Base-by-base conservation (phyloP, 2,329 filamentous ascomycete genomes). In the Didymella exigua region DNA sequence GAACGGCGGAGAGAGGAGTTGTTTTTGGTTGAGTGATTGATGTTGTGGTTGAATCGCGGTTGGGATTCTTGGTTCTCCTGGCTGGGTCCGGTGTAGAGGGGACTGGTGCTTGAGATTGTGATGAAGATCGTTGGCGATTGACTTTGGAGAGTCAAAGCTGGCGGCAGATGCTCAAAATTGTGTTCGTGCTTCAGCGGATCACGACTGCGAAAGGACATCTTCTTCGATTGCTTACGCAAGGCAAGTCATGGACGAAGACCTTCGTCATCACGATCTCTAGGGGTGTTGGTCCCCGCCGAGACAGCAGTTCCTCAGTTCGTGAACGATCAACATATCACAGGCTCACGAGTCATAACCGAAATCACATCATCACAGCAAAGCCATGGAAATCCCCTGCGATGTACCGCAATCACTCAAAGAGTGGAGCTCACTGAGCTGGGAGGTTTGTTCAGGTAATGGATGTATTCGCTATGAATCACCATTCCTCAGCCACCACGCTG, bases 401-500 rank as follows among this genome's bases (percentile, higher is more conserved):
- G 36, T 11, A 29, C 42, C 9, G 21, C 49, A 47, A 47, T 14
- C 49, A 47, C 49, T 42, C 36, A 24, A 5, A 23, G 43, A 53
- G 49, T 47, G 49, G 34, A 41, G 36, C 42, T 37, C 23, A 23
- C 6, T 10, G 27, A 53, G 43, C 37, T 10, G 52, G 52, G 49
- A 60, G 79, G 78, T 80, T 75, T 77, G 76, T 81, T 81, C 77
- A 80, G 78, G 78, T 51, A 79, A 80, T 78, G 76, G 71, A 75
- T 76, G 74, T 67, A 72, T 77, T 73, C 69, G 67, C 61, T 74
- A 76, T 72, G 66, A 65, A 71, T 75, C 63, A 65, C 67, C 75
- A 79, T 77, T 77, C 78, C 79, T 79, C 79, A 81, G 79, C 79
- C 75, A 81, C 79, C 79, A 81, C 78, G 79, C 79, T 81, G 76